Percentiles rank a stretch among this genome's conserved stretches.
Conservation (phyloP, 345 rosid genomes). For the Salix viminalis region DNA sequence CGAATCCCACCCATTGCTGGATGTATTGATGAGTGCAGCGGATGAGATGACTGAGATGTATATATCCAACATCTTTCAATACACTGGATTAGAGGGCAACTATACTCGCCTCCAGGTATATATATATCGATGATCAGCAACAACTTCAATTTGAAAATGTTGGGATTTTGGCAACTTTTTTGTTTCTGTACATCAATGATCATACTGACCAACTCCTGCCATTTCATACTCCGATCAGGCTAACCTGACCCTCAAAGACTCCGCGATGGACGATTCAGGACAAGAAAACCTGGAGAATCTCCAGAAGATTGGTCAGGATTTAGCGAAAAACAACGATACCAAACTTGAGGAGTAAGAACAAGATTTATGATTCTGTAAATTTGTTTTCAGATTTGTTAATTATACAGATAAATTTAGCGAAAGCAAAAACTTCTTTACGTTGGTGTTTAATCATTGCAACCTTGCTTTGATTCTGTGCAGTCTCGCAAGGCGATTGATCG, state of each 20-base stretch:
- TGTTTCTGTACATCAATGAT: too few species aligned
- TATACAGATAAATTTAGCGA: background rate
- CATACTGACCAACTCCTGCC: background rate
- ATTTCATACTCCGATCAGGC: background rate
- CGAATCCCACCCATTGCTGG: background rate
- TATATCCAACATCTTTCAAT: slow-evolving; percentile 3
- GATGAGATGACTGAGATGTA: slow-evolving; percentile 10
- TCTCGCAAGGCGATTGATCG: background rate
- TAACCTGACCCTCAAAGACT: background rate
- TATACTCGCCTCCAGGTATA: slow-evolving; percentile 17
- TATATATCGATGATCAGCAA: background rate
- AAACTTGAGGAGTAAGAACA: background rate
- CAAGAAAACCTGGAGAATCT: background rate
- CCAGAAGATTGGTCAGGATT: background rate
- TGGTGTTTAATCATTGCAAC: background rate
- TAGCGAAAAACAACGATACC: background rate
- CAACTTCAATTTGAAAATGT: too few species aligned
- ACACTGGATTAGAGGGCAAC: background rate
- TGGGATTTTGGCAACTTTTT: background rate
- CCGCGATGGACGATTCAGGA: background rate
- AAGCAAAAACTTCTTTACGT: background rate
- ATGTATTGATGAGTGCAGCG: slow-evolving; percentile 3
- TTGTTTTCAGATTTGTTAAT: too few species aligned
- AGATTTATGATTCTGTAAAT: background rate
- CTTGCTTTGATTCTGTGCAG: background rate